Percentiles rank a stretch among this genome's conserved stretches.
phyloP scores from a whole-genome alignment of 2,329 filamentous ascomycete genomes.

The Dactylellina parvicollis region DNA sequence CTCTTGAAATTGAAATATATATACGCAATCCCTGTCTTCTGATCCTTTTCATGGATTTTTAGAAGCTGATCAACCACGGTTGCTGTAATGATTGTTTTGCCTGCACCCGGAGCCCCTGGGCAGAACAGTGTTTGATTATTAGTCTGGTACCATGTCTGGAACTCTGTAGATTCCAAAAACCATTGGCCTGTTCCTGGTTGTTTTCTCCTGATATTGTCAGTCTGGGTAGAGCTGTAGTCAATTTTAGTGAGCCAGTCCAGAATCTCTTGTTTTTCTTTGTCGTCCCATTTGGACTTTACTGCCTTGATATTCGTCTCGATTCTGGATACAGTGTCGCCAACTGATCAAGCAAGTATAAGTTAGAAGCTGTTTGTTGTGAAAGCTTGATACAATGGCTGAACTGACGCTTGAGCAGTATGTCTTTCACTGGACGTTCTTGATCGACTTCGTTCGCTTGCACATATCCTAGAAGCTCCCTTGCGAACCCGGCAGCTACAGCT shows the following conservation, averaged over 20 bases:
- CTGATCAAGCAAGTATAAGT: neutral
- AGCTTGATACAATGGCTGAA: neutral
- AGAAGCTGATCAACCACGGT: slow-evolving; percentile 63
- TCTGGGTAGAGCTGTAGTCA: neutral
- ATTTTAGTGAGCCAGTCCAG: slow-evolving; percentile 12
- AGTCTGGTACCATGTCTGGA: slow-evolving; percentile 59
- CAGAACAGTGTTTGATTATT: slow-evolving; percentile 7
- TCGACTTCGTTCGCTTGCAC: neutral
- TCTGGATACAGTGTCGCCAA: neutral
- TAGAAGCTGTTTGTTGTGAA: neutral
- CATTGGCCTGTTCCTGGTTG: slow-evolving; percentile 65
- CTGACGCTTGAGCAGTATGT: slow-evolving; percentile 10
- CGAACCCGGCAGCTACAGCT: slow-evolving; percentile 52
- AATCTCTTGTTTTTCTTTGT: slow-evolving; percentile 5
- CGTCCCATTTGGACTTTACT: neutral
- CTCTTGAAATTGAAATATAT: slow-evolving; percentile 64
- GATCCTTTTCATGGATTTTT: neutral
- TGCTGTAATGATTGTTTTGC: slow-evolving; percentile 65
- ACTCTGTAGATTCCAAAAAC: slow-evolving; percentile 63
- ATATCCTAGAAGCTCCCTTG: slow-evolving; percentile 44
- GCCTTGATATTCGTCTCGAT: neutral
- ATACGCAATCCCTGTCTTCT: slow-evolving; percentile 62
- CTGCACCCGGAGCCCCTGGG: slow-evolving; percentile 61
- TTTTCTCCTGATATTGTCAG: slow-evolving; percentile 57
- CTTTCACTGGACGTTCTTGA: neutral